Conservation (phyloP, 2,329 filamentous ascomycete genomes). For the Emergomyces africanus region DNA sequence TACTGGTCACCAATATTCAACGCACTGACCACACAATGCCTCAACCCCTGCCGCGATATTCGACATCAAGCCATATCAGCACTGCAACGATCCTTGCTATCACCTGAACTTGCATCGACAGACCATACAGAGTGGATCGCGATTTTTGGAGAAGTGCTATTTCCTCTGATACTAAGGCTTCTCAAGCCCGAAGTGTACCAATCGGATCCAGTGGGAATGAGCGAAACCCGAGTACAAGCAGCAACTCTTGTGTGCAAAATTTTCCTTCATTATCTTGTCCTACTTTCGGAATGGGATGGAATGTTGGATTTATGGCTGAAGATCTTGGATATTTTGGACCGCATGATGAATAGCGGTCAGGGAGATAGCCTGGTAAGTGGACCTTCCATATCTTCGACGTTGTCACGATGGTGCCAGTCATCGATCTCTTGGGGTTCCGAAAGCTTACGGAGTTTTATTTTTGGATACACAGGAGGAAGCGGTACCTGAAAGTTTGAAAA, state of each 20-base stretch:
- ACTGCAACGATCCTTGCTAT: constrained; percentile 74
- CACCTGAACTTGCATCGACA: constrained; percentile 67
- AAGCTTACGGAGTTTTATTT: not conserved
- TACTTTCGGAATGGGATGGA: constrained; percentile 72
- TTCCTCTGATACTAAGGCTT: constrained; percentile 75
- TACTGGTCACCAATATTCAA: constrained; percentile 97
- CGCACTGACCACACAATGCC: constrained; percentile 76
- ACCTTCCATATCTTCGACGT: not conserved
- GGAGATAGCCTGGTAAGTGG: constrained; percentile 68
- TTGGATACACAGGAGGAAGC: constrained; percentile 61
- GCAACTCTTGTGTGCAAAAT: constrained; percentile 89
- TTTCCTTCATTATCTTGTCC: constrained; percentile 82
- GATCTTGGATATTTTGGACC: constrained; percentile 89
- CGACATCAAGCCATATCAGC: constrained; percentile 77
- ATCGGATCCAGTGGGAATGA: constrained; percentile 83
- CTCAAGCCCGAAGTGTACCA: constrained; percentile 93
- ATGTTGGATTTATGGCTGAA: constrained; percentile 86
- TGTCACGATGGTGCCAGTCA: not conserved
- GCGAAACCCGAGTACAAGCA: constrained; percentile 82
- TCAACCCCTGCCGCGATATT: constrained; percentile 87
- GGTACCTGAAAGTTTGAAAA: constrained; percentile 89
- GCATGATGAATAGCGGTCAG: constrained; percentile 90
- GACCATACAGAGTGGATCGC: constrained; percentile 88
- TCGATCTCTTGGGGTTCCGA: not conserved
- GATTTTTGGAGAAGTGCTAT: constrained; percentile 87